Evolutionary conservation across 1,139 yeast genomes (phyloP), one percentile per base, ranked within the genome.

Genomic region (Suhomyces bokatorum): DNA sequence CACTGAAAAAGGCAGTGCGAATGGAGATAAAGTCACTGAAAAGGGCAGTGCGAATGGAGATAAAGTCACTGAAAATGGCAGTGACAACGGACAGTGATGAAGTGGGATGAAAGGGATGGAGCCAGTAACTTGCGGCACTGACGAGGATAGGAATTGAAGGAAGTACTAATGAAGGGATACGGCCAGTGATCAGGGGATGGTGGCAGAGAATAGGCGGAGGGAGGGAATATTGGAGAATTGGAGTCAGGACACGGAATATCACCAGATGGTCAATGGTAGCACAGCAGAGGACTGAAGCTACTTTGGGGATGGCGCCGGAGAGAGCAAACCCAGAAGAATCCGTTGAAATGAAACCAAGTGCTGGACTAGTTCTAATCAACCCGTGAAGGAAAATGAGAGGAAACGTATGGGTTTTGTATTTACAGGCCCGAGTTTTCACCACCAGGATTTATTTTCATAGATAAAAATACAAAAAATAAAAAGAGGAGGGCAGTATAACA

Each of bases 331-430:
- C 42, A 29, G 35, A 28, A 12, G 30, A 34, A 22, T 24, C 42
- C 42, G n/a, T 7, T 22, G 36, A 34, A 14, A 14, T 22, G 37
- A 33, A 33, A 17, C 41, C 31, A 30, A 22, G 24, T 22, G 35
- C 13, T 29, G 39, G 41, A 42, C 22, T 34, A 39, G 39, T 39
- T 36, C 40, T 36, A 32, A 43, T 43, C 43, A 34, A 35, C 46
- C 42, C 29, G 40, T 14, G 29, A 26, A 12, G 14, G 33, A 43
- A 40, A 43, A 38, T n/a, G 24, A 35, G 42, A 41, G 44, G 49
- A 47, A 43, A 39, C 44, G 35, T 13, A 42, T 39, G 48, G 45
- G 45, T 45, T 45, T 45, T 45, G 48, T 45, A 45, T 45, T 35
- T 37, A 33, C 29, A 35, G 34, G 22, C 26, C 14, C 12, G 30